A percentile compares a stretch with the other conserved stretches of the same genome.
Evolutionary conservation across 192 early-diverging fungal species (phyloP).

Genomic region (Phlyctochytrium bullatum): DNA sequence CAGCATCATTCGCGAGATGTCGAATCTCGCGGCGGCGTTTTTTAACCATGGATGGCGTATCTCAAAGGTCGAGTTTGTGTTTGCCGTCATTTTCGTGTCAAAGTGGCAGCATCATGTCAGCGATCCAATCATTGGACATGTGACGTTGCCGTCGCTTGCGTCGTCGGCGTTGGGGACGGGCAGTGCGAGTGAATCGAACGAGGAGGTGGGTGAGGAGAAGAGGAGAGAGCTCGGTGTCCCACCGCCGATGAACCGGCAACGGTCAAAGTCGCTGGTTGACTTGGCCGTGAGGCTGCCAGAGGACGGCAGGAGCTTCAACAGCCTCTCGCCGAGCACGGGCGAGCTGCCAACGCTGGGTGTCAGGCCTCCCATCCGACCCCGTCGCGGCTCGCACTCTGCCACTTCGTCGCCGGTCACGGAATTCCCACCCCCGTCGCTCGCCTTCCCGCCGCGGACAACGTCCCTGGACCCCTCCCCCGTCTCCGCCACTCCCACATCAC

Average conservation of each 20-base stretch:
- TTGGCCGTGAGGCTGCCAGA: neutral
- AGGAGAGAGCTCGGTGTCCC: no score
- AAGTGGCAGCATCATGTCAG: constrained; percentile 11
- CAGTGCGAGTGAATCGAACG: no score
- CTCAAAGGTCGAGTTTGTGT: constrained; percentile 29
- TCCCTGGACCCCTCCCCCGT: no score
- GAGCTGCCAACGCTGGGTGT: no score
- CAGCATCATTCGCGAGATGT: constrained; percentile 6
- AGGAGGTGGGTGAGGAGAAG: no score
- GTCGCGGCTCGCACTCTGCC: neutral
- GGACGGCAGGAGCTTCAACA: no score
- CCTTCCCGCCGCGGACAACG: no score
- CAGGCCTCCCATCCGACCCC: no score
- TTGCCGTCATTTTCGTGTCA: constrained; percentile 14
- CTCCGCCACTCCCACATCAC: neutral
- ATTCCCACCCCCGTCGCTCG: no score
- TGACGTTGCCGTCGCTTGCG: no score
- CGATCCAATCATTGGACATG: neutral
- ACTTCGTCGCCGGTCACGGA: no score
- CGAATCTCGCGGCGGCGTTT: constrained; percentile 27
- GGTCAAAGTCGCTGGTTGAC: neutral
- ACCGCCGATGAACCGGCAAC: neutral
- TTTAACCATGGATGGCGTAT: constrained; percentile 37
- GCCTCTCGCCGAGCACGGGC: constrained; percentile 10
- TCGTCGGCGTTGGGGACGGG: constrained; percentile 10